Evolutionary conservation across 768 basidiomycete genomes (phyloP).

Genomic region (Obba rivulosa): DNA sequence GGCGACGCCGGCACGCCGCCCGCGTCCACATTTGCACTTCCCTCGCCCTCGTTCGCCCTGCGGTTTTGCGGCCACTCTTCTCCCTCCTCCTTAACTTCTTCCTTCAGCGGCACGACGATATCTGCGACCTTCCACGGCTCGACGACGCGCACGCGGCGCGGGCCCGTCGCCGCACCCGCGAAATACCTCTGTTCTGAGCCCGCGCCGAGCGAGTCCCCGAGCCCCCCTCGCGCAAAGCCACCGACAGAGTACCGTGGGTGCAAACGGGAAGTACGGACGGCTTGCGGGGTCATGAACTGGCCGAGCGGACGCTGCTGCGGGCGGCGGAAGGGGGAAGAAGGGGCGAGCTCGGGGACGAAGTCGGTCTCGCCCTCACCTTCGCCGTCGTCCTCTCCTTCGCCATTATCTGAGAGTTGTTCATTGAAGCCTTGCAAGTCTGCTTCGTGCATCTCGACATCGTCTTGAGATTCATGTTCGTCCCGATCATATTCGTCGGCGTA

Average conservation of each 20-base stretch:
- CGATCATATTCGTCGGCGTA: conserved; percentile 5
- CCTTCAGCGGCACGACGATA: conserved; percentile 37
- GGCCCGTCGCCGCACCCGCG: conserved; percentile 28
- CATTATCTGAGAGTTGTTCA: neutral
- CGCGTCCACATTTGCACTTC: conserved; percentile 10
- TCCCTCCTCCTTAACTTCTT: conserved; percentile 15
- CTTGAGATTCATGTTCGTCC: conserved; percentile 6
- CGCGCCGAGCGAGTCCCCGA: neutral
- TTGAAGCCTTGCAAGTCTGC: neutral
- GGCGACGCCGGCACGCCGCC: neutral
- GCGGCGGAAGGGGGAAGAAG: conserved; percentile 18
- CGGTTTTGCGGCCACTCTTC: too few species aligned
- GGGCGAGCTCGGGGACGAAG: conserved; percentile 6
- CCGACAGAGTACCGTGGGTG: conserved; percentile 36
- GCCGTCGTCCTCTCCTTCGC: neutral
- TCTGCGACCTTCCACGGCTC: conserved; percentile 54
- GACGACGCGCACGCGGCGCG: conserved; percentile 42
- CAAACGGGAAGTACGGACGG: conserved; percentile 10
- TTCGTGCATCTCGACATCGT: conserved; percentile 1
- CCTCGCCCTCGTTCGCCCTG: conserved; percentile 2
- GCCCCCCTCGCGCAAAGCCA: conserved; percentile 15
- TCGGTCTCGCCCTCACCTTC: conserved; percentile 1
- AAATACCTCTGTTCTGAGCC: conserved; percentile 1
- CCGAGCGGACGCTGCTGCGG: conserved; percentile 20
- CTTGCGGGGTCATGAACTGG: conserved; percentile 58